Evolutionary conservation across 306 rosid species (phyloP).

Genomic region (Acmispon strigosus): DNA sequence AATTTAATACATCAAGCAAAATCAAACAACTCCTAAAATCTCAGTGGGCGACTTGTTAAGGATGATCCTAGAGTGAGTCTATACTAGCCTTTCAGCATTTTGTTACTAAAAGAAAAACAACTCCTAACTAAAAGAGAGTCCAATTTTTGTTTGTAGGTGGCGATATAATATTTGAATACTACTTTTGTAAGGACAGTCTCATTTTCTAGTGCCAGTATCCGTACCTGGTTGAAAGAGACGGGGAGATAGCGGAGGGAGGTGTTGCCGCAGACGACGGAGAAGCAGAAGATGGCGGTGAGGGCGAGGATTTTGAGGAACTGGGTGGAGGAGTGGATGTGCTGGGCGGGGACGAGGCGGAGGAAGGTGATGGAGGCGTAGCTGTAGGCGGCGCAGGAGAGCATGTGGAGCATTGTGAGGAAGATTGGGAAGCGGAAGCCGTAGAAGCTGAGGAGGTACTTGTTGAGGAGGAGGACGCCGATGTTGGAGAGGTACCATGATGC

Average conservation of each 20-base stretch:
- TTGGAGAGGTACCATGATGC: conserved; percentile 78
- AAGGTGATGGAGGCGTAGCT: conserved; percentile 48
- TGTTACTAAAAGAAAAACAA: too few relatives aligned
- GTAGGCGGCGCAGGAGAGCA: conserved; percentile 63
- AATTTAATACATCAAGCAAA: too few relatives aligned
- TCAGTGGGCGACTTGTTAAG: too few relatives aligned
- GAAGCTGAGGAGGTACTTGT: conserved; percentile 83
- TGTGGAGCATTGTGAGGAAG: conserved; percentile 88
- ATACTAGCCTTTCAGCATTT: too few relatives aligned
- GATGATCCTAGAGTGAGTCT: too few relatives aligned
- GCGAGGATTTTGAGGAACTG: conserved; percentile 77
- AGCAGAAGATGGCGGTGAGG: conserved; percentile 62
- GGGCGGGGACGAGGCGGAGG: conserved; percentile 67
- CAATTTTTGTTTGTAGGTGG: too few relatives aligned
- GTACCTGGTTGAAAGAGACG: conserved; percentile 77
- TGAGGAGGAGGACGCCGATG: conserved; percentile 79
- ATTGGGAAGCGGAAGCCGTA: conserved; percentile 71
- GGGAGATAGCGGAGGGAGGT: conserved; percentile 81
- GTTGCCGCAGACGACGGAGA: conserved; percentile 87
- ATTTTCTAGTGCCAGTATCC: too few relatives aligned
- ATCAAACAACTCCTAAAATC: too few relatives aligned
- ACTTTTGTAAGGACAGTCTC: too few relatives aligned
- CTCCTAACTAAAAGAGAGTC: too few relatives aligned
- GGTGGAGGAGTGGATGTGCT: conserved; percentile 50
- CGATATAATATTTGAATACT: too few relatives aligned